Evolutionary conservation across 352 stramenopile genomes (phyloP), one percentile per base, ranked within the genome.

Genomic region (Thalassiosira mediterranea): DNA sequence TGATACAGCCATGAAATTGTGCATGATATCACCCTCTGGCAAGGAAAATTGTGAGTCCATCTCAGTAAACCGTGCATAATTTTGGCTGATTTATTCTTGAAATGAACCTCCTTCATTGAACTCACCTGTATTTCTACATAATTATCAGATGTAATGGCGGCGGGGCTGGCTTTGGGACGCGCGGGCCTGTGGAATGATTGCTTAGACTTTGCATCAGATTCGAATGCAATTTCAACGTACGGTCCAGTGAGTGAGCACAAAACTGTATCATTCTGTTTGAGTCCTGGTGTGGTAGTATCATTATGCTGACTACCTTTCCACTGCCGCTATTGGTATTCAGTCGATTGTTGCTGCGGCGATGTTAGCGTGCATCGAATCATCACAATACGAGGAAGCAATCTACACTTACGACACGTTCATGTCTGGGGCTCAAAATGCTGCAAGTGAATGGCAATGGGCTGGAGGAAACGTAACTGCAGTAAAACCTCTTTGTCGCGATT

Each of bases 1-100:
- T 76, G 81, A 89, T 79, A 74, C 80, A n/a, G 86, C 87, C 0
- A 64, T 78, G 44, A 71, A 81, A 51, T 79, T 91, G 69, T 73
- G 56, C 25, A 89, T 91, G 83, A 83, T 90, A 23, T 85, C 83
- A 34, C 81, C 86, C 10, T 74, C 72, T n/a, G 75, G 83, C 58
- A 69, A 87, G 62, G 62, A 83, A 29, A 78, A 62, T 1, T 90
- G 70, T n/a, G n/a, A n/a, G n/a, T n/a, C n/a, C n/a, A n/a, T n/a
- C n/a, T n/a, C n/a, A n/a, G n/a, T n/a, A n/a, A n/a, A n/a, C n/a
- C n/a, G n/a, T n/a, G n/a, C n/a, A n/a, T n/a, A n/a, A n/a, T n/a
- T n/a, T n/a, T n/a, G n/a, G n/a, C n/a, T n/a, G n/a, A n/a, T n/a
- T n/a, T n/a, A n/a, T n/a, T n/a, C n/a, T n/a, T n/a, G n/a, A n/a